Evolutionary conservation across 2,329 filamentous ascomycete species (phyloP), one percentile per base, ranked within the genome.

Genomic region (Arthrinium phaeospermum): DNA sequence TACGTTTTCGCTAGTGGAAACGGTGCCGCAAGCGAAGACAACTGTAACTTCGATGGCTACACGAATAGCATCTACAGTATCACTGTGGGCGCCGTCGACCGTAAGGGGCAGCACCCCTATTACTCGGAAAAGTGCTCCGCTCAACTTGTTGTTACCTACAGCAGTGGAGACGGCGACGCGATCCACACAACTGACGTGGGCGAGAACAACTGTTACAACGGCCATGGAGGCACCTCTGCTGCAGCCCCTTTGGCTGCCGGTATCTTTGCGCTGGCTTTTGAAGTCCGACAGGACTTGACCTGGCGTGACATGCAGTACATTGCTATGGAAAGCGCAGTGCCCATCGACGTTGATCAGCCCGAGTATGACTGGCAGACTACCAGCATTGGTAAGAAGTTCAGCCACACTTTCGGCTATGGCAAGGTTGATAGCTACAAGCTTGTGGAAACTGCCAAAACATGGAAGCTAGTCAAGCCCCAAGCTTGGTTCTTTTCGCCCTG

Each of bases 21-120:
- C 79, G 96, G 96, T 72, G 97, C 96, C 13, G 86, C 87, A 4
- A 90, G 86, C 75, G 95, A 94, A 67, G 96, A 99, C 82, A 98
- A 99, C 83, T 99, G 96, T 88, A 99, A 99, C 82, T 99, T 99
- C 81, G 96, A 99, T 80, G 96, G 96, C 51, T 99, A 99, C 83
- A 99, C 96, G 73, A 99, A 99, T 86, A 98, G 95, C 80, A 99
- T 99, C 78, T 99, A 98, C 87, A 98, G 95, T 81, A 96, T 99
- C 77, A 98, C 95, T 0, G 95, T 99, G 24, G 96, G 96, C 49
- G 96, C 96, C 46, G 92, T 99, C 74, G 95, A 98, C 81, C 89
- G 94, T 73, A 91, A 93, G 76, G 95, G 96, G 51, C 83, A 89
- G n/a, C 96, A 98, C 80, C 95, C 96, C 0, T 96, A 96, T 81